Evolutionary conservation across 2,329 filamentous ascomycete genomes (phyloP).

Genomic region (Penicillium decumbens): DNA sequence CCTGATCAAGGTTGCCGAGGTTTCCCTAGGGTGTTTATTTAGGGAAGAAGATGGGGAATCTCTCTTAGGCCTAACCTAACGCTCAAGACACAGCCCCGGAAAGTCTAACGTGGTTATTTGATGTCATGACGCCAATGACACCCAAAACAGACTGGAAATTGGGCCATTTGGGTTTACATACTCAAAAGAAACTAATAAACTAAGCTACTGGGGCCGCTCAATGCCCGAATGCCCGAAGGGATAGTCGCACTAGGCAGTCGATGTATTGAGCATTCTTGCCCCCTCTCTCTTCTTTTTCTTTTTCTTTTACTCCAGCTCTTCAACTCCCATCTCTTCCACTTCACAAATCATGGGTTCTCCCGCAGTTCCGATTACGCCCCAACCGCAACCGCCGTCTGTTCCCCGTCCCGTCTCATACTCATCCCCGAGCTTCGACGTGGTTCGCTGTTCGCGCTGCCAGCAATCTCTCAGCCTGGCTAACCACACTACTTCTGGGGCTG

Average conservation of each 20-base stretch:
- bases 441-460: constrained; percentile 48
- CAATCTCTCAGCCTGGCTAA: constrained; percentile 43
- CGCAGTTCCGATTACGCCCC: constrained; percentile 32
- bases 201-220: background rate
- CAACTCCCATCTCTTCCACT: background rate
- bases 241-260: background rate
- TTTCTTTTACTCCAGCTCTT: background rate
- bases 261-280: background rate
- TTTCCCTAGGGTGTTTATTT: too few species aligned
- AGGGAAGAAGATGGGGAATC: too few species aligned
- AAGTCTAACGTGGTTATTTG: background rate
- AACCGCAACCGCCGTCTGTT: constrained; percentile 22
- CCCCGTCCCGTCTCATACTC: constrained; percentile 21
- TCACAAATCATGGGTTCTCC: constrained; percentile 35
- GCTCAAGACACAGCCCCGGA: background rate
- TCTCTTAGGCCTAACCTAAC: too few species aligned
- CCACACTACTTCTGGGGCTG: constrained; percentile 34
- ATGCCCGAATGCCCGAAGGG: background rate
- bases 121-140: background rate
- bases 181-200: background rate
- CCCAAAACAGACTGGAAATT: background rate
- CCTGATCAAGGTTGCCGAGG: background rate
- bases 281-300: background rate
- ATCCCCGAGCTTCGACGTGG: constrained; percentile 36
- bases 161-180: background rate